Percentiles rank a stretch among this genome's conserved stretches.
These are phyloP conservation scores for Cephaloascus albidus DNA, from an alignment of 805 yeast species.

Conservation along the genomic window DNA sequence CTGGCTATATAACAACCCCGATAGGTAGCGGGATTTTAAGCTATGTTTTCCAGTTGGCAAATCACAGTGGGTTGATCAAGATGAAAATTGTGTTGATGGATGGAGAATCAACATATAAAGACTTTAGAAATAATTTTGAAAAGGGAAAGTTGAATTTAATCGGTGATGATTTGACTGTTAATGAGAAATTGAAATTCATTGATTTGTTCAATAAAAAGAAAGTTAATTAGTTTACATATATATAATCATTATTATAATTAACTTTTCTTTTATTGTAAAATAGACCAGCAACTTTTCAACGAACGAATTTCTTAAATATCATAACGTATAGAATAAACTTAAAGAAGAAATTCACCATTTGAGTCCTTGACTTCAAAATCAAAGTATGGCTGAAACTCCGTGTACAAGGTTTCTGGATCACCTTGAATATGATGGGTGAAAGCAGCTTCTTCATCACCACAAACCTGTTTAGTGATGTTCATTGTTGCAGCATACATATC, in stretches of 20 bases:
- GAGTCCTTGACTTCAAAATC: neutral
- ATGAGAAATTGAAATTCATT: constrained; percentile 19
- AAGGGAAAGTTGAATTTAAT: constrained; percentile 22
- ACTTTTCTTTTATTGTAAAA: too few relatives aligned
- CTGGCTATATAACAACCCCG: constrained; percentile 25
- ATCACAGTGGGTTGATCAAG: constrained; percentile 10
- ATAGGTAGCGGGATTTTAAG: constrained; percentile 6
- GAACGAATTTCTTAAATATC: too few relatives aligned
- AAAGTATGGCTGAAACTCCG: constrained; percentile 63
- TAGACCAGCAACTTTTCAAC: too few relatives aligned
- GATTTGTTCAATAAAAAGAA: neutral
- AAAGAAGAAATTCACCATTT: neutral
- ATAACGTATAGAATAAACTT: too few relatives aligned
- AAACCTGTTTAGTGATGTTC: constrained; percentile 26
- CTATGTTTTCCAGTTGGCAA: constrained; percentile 13
- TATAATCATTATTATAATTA: too few relatives aligned
- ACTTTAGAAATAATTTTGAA: constrained; percentile 17
- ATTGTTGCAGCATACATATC: constrained; percentile 42
- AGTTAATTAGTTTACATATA: too few relatives aligned
- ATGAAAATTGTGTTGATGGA: constrained; percentile 16
- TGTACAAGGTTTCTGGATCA: constrained; percentile 61
- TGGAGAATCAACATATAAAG: constrained; percentile 2
- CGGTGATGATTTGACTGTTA: constrained; percentile 15
- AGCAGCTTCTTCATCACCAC: constrained; percentile 56
- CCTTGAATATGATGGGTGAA: constrained; percentile 51